phyloP scores from a whole-genome alignment of 352 stramenopile genomes.

The Globisporangium polare region DNA sequence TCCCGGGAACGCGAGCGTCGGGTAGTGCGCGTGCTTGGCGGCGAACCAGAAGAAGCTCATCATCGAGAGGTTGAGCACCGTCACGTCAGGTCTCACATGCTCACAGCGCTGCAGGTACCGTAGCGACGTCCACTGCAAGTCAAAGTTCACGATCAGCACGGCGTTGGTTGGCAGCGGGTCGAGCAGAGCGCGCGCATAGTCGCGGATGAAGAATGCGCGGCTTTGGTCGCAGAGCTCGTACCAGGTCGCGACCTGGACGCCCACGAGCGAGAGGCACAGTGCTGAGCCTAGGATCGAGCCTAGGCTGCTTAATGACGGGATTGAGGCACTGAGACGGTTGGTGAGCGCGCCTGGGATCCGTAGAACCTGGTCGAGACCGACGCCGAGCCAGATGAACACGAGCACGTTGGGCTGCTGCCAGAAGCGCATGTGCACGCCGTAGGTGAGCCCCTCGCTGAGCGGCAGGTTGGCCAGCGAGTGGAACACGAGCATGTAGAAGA shows the following conservation, averaged over 20 bases:
- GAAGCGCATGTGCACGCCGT: slow-evolving; percentile 93
- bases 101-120: slow-evolving; percentile 92
- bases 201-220: slow-evolving; percentile 62
- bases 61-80: slow-evolving; percentile 88
- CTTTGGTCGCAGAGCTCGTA: slow-evolving; percentile 48
- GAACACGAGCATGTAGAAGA: slow-evolving; percentile 94
- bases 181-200: slow-evolving; percentile 86
- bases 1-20: slow-evolving; percentile 58
- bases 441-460: slow-evolving; percentile 89
- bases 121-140: slow-evolving; percentile 90
- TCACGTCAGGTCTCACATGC: slow-evolving; percentile 62
- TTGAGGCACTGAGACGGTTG: neutral
- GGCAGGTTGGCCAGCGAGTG: slow-evolving; percentile 93
- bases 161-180: slow-evolving; percentile 75
- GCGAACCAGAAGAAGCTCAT: slow-evolving; percentile 86
- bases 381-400: slow-evolving; percentile 84
- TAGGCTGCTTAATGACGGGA: neutral
- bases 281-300: neutral
- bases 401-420: slow-evolving; percentile 94
- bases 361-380: slow-evolving; percentile 33
- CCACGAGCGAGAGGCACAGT: slow-evolving; percentile 22
- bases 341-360: neutral
- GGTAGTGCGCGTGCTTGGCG: slow-evolving; percentile 68
- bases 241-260: slow-evolving; percentile 34
- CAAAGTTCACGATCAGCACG: slow-evolving; percentile 90